Evolutionary conservation across 441 rosid genomes (phyloP).

Genomic region (Capsella rubella): DNA sequence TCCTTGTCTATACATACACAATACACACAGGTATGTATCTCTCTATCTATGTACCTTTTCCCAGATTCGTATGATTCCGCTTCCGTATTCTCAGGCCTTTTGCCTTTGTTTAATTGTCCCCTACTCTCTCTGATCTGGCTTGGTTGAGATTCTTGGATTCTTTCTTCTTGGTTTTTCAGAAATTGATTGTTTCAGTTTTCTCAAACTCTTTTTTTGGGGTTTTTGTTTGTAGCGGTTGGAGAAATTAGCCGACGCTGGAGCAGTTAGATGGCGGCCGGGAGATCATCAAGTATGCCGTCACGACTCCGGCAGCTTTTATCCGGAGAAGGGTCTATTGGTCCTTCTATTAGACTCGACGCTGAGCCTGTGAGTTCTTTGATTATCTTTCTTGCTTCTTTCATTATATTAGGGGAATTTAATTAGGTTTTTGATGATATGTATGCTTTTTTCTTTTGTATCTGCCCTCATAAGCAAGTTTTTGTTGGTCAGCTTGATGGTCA

Average conservation of each 20-base stretch:
- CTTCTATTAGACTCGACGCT: constrained; percentile 82
- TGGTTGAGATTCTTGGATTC: constrained; percentile 26
- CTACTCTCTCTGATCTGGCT: constrained; percentile 38
- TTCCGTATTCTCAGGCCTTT: constrained; percentile 4
- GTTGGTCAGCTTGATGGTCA: constrained; percentile 4
- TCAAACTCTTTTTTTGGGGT: constrained; percentile 10
- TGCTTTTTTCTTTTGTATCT: no score
- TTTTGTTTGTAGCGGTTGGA: constrained; percentile 22
- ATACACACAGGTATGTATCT: constrained; percentile 13
- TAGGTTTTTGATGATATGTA: not conserved
- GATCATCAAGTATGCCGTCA: constrained; percentile 95
- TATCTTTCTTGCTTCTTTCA: not conserved
- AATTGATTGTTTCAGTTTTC: constrained; percentile 17
- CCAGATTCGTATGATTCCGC: constrained; percentile 30
- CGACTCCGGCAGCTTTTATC: constrained; percentile 91
- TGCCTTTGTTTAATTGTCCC: not conserved
- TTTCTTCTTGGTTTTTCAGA: not conserved
- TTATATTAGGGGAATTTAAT: not conserved
- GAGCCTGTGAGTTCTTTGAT: constrained; percentile 74
- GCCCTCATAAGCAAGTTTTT: not conserved
- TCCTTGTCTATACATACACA: constrained; percentile 4
- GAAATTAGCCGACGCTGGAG: constrained; percentile 31
- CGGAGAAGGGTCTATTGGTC: constrained; percentile 82
- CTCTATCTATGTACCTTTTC: no score
- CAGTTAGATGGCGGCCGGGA: constrained; percentile 70